A percentile compares a stretch with the other conserved stretches of the same genome.
These are phyloP conservation scores for Cardamine chenopodiifolia DNA, from an alignment of 345 rosid species.

Conservation along the genomic window DNA sequence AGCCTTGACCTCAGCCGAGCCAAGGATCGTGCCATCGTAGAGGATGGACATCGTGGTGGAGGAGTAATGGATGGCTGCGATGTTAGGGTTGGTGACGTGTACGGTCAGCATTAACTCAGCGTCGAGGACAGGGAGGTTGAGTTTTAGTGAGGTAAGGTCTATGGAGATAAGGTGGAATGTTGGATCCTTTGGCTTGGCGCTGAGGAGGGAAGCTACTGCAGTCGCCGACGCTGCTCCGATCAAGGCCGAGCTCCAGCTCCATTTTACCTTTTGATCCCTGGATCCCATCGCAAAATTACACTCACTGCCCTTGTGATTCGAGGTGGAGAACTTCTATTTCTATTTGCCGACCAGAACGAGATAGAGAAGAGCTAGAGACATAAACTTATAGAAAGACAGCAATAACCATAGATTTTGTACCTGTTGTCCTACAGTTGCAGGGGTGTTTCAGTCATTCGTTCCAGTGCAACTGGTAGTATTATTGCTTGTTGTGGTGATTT, in stretches of 20 bases:
- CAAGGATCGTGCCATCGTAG: conserved; percentile 84
- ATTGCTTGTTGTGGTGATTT: no score
- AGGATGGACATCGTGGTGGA: conserved; percentile 80
- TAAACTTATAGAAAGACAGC: neutral
- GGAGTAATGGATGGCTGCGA: conserved; percentile 65
- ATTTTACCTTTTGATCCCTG: conserved; percentile 51
- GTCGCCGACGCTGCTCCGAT: conserved; percentile 71
- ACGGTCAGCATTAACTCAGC: conserved; percentile 75
- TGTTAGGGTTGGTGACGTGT: conserved; percentile 85
- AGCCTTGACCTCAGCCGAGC: conserved; percentile 66
- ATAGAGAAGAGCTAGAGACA: neutral
- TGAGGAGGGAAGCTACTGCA: conserved; percentile 51
- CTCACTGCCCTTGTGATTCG: neutral
- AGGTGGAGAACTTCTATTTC: neutral
- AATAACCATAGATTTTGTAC: neutral
- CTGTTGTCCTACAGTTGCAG: neutral
- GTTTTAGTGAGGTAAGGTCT: conserved; percentile 73
- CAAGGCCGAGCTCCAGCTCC: conserved; percentile 81
- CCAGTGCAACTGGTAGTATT: no score
- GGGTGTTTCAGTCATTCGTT: neutral
- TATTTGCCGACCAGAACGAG: neutral
- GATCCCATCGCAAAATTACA: conserved; percentile 20
- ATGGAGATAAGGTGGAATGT: conserved; percentile 79
- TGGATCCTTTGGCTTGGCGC: conserved; percentile 81
- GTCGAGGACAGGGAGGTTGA: conserved; percentile 71